Conservation (phyloP, 176 grass and related monocot genomes). For the Tillandsia leiboldiana region DNA sequence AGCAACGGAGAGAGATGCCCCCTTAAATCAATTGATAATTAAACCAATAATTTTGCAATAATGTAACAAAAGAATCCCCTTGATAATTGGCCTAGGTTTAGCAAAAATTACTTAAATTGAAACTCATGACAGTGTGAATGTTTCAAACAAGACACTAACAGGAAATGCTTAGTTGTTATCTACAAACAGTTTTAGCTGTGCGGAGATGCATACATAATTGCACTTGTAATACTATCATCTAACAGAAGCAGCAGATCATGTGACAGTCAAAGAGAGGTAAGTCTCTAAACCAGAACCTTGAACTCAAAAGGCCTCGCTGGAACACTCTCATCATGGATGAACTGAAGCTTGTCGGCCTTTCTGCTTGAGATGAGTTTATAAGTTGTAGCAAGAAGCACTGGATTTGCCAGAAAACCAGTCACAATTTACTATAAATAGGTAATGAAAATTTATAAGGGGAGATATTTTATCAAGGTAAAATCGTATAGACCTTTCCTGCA, state of each 20-base stretch:
- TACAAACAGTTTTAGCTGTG: too few relatives aligned
- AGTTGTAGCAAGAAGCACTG: conserved; percentile 91
- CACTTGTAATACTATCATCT: too few relatives aligned
- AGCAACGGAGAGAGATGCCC: too few relatives aligned
- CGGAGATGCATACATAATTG: too few relatives aligned
- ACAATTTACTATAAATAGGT: not conserved
- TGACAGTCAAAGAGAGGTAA: not conserved
- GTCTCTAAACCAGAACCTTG: conserved; percentile 33
- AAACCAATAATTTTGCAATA: too few relatives aligned
- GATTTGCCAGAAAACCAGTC: conserved; percentile 9
- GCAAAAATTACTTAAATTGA: too few relatives aligned
- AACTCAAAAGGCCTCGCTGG: conserved; percentile 82
- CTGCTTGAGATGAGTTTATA: conserved; percentile 91
- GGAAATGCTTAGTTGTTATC: too few relatives aligned
- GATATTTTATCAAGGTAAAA: not conserved
- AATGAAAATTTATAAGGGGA: not conserved
- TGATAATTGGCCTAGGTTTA: too few relatives aligned
- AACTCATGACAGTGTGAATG: too few relatives aligned
- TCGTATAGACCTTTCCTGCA: not conserved
- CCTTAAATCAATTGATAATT: too few relatives aligned
- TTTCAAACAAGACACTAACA: too few relatives aligned
- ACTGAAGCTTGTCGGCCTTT: conserved; percentile 59
- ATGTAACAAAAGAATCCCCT: too few relatives aligned
- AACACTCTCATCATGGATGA: conserved; percentile 82
- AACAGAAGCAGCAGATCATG: not conserved